Conservation (phyloP, 768 basidiomycete genomes). For the Tephrocybe sp. region DNA sequence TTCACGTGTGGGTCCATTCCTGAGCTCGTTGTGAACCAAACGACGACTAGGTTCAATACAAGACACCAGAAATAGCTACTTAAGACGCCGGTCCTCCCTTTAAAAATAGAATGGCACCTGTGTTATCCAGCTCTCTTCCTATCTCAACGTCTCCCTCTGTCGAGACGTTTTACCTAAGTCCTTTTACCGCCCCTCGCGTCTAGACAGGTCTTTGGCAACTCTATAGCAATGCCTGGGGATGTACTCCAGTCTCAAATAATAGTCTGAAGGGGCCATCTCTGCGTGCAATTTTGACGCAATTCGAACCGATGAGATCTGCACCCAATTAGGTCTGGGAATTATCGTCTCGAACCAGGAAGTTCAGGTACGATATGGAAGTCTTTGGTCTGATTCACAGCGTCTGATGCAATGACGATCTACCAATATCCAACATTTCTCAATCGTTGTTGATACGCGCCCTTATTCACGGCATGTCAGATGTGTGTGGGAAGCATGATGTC, state of each 20-base stretch:
- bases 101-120: slow-evolving; percentile 9
- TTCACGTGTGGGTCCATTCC: too few relatives aligned
- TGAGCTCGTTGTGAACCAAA: too few relatives aligned
- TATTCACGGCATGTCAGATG: slow-evolving; percentile 73
- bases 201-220: slow-evolving; percentile 86
- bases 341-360: slow-evolving; percentile 85
- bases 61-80: too few relatives aligned
- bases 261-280: slow-evolving; percentile 54
- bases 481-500: slow-evolving; percentile 68
- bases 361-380: slow-evolving; percentile 49
- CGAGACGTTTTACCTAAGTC: slow-evolving; percentile 57
- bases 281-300: slow-evolving; percentile 79
- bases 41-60: too few relatives aligned
- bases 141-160: slow-evolving; percentile 2
- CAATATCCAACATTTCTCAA: slow-evolving; percentile 57
- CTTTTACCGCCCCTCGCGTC: slow-evolving; percentile 56
- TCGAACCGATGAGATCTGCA: slow-evolving; percentile 77
- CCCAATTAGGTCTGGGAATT: slow-evolving; percentile 61
- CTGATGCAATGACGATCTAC: not conserved
- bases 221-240: slow-evolving; percentile 84
- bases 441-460: slow-evolving; percentile 78
- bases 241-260: slow-evolving; percentile 60
- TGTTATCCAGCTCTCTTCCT: slow-evolving; percentile 17
- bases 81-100: slow-evolving; percentile 3
- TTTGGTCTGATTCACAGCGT: not conserved